Evolutionary conservation across 257 asterid genomes (phyloP).

Genomic region (Plantago elongata): DNA sequence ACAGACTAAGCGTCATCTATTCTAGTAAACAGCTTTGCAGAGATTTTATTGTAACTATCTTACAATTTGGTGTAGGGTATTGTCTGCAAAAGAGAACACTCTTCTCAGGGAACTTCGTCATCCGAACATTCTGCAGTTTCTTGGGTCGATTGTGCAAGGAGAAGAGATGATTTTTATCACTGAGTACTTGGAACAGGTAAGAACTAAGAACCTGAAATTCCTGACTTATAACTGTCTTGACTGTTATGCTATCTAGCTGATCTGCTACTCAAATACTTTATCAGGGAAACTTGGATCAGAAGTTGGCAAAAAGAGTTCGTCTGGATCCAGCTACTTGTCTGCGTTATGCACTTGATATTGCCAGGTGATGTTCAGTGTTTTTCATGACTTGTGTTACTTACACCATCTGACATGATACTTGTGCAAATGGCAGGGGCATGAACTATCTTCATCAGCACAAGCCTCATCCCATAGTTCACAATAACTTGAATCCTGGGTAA

Average conservation of each 20-base stretch:
- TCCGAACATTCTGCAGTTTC: constrained; percentile 64
- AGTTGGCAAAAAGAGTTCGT: constrained; percentile 38
- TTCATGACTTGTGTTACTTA: not conserved
- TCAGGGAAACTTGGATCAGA: constrained; percentile 51
- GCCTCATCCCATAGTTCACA: constrained; percentile 59
- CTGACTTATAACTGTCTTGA: not conserved
- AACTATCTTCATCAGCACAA: constrained; percentile 64
- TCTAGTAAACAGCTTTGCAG: not conserved
- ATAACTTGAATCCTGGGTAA: constrained; percentile 44
- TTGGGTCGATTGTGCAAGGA: constrained; percentile 58
- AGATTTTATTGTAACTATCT: not conserved
- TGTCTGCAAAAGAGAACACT: constrained; percentile 51
- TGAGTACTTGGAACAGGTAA: constrained; percentile 55
- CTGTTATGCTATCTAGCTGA: not conserved
- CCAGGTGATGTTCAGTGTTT: constrained; percentile 32
- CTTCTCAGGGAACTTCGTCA: constrained; percentile 55
- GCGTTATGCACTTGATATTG: constrained; percentile 60
- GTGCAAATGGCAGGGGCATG: constrained; percentile 48
- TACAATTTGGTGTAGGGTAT: constrained; percentile 33
- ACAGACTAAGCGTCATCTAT: not conserved
- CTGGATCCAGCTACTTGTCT: constrained; percentile 50
- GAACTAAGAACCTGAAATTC: not conserved
- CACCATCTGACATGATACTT: not conserved
- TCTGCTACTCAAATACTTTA: not conserved
- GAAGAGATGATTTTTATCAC: constrained; percentile 60